Conservation (phyloP, 2,329 filamentous ascomycete species). For the Claviceps pazoutovae region DNA sequence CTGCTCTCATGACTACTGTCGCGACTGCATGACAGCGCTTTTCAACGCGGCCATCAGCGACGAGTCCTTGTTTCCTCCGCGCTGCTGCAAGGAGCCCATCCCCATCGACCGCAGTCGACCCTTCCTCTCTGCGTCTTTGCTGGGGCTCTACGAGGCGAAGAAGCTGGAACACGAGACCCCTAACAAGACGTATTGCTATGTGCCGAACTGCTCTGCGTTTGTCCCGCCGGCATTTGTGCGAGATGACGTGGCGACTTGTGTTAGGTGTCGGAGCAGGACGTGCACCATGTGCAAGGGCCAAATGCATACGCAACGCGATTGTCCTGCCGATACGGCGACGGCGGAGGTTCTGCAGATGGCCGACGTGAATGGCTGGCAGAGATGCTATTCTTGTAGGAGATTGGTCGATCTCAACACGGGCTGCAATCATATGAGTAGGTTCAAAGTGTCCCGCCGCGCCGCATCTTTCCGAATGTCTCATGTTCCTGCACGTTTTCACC, state of each 20-base stretch:
- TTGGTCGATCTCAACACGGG: conserved; percentile 35
- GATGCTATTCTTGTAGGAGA: conserved; percentile 30
- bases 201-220: conserved; percentile 29
- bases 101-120: conserved; percentile 17
- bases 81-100: conserved; percentile 34
- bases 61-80: conserved; percentile 39
- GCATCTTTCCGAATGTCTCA: neutral
- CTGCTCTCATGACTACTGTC: conserved; percentile 35
- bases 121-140: conserved; percentile 23
- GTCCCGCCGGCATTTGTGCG: conserved; percentile 22
- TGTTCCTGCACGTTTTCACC: no score
- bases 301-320: conserved; percentile 30
- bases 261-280: conserved; percentile 26
- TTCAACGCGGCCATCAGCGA: conserved; percentile 31
- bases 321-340: conserved; percentile 27
- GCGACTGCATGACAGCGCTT: conserved; percentile 28
- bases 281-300: conserved; percentile 36
- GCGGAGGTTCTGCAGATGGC: conserved; percentile 28
- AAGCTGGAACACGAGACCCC: conserved; percentile 32
- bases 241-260: conserved; percentile 25
- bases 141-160: conserved; percentile 27
- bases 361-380: conserved; percentile 32
- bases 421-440: conserved; percentile 42
- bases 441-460: no score
- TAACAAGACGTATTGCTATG: conserved; percentile 37